A percentile compares a stretch with the other conserved stretches of the same genome.
These are phyloP conservation scores for Fraxinus albicans DNA, from an alignment of 305 asterid genomes.

Conservation along the genomic window DNA sequence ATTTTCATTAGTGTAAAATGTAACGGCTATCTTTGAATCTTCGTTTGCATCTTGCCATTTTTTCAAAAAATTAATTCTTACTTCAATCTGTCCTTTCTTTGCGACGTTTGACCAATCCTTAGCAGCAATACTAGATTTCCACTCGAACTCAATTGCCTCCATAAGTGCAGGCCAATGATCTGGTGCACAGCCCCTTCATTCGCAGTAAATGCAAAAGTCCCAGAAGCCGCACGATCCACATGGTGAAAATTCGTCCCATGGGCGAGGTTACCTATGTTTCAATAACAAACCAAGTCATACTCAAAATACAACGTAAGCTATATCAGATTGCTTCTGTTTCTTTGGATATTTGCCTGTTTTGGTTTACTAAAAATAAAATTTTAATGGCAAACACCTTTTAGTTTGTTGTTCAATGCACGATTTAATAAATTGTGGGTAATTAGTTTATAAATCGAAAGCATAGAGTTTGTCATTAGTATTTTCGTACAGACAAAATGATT, in stretches of 20 bases:
- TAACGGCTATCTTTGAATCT: no score
- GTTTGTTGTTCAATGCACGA: no score
- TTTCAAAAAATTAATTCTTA: background rate
- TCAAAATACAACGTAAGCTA: background rate
- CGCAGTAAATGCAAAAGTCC: constrained; percentile 27
- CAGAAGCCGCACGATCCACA: constrained; percentile 10
- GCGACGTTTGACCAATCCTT: constrained; percentile 33
- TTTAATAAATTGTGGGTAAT: no score
- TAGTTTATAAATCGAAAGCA: no score
- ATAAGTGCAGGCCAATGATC: constrained; percentile 17
- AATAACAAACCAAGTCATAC: background rate
- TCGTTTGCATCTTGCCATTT: background rate
- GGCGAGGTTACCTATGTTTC: constrained; percentile 22
- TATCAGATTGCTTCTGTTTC: background rate
- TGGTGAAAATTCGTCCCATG: constrained; percentile 18
- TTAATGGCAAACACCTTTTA: no score
- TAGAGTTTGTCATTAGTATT: no score
- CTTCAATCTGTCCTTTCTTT: constrained; percentile 27
- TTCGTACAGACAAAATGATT: no score
- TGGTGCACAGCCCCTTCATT: constrained; percentile 24
- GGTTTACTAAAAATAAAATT: background rate
- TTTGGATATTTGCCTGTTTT: background rate
- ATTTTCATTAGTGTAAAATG: no score
- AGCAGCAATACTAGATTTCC: constrained; percentile 29
- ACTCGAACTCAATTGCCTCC: constrained; percentile 28